Evolutionary conservation across 106 monocot species (phyloP).

Genomic region (Gastrodia elata): DNA sequence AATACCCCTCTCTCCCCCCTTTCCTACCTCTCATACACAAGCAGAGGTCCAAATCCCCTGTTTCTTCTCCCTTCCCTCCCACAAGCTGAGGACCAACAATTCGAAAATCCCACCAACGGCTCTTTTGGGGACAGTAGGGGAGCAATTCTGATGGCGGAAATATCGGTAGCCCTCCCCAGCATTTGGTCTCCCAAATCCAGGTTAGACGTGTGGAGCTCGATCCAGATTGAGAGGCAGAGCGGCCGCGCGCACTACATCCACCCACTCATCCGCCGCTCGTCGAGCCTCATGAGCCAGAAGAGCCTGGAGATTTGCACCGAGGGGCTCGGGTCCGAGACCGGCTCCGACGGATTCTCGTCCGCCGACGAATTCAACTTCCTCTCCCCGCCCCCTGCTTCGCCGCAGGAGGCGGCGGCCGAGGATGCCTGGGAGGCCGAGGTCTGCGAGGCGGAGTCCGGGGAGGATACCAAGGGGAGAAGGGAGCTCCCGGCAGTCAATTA

Average conservation of each 20-base stretch:
- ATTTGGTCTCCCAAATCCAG: constrained; percentile 9
- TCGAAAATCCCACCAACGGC: background rate
- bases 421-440: background rate
- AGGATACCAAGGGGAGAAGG: background rate
- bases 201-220: constrained; percentile 51
- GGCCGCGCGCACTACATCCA: constrained; percentile 35
- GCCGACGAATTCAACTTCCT: constrained; percentile 13
- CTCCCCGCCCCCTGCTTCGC: constrained; percentile 11
- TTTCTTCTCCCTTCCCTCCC: constrained; percentile 5
- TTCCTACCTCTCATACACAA: constrained; percentile 5
- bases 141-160: background rate
- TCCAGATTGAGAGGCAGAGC: constrained; percentile 31
- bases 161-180: background rate
- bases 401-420: background rate
- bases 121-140: too few relatives aligned
- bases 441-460: background rate
- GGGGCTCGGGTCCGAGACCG: constrained; percentile 86
- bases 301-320: constrained; percentile 95
- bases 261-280: constrained; percentile 36
- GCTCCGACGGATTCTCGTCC: constrained; percentile 54
- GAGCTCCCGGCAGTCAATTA: constrained; percentile 61
- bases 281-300: constrained; percentile 62
- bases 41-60: background rate
- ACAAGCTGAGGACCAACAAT: background rate
- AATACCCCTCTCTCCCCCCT: constrained; percentile 16